phyloP scores from a whole-genome alignment of 108 stramenopile genomes.

The Cylindrotheca closterium region DNA sequence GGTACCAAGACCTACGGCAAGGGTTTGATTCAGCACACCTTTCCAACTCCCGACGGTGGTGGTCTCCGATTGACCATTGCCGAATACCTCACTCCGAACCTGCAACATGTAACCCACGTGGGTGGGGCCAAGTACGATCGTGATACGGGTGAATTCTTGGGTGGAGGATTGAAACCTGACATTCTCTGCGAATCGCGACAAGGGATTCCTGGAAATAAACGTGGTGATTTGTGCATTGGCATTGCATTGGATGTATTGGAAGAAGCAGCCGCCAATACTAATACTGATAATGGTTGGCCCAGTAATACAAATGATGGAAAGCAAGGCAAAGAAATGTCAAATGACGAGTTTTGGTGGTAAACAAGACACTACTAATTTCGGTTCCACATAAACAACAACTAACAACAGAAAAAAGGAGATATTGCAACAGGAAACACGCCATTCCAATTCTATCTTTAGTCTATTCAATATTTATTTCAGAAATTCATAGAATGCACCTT shows the following conservation, averaged over 20 bases:
- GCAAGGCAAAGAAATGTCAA: too few species aligned
- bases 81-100: slow-evolving; percentile 76
- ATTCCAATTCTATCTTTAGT: too few species aligned
- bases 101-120: slow-evolving; percentile 79
- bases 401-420: too few species aligned
- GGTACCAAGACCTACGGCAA: slow-evolving; percentile 82
- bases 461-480: too few species aligned
- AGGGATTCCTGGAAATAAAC: slow-evolving; percentile 74
- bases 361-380: too few species aligned
- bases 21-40: slow-evolving; percentile 84
- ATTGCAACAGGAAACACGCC: too few species aligned
- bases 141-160: slow-evolving; percentile 30
- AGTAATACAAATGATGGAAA: too few species aligned
- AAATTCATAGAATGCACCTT: too few species aligned
- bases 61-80: slow-evolving; percentile 81
- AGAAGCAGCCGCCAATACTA: slow-evolving; percentile 19
- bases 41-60: slow-evolving; percentile 87
- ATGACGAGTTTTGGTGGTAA: too few species aligned
- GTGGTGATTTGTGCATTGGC: slow-evolving; percentile 81
- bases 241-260: slow-evolving; percentile 75
- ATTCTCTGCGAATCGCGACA: slow-evolving; percentile 63
- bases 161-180: slow-evolving; percentile 73
- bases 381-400: too few species aligned
- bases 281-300: too few species aligned
- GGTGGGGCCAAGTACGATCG: slow-evolving; percentile 54